Base-by-base conservation (phyloP, 495 filamentous ascomycete genomes). In the Hamigera avellanea region DNA sequence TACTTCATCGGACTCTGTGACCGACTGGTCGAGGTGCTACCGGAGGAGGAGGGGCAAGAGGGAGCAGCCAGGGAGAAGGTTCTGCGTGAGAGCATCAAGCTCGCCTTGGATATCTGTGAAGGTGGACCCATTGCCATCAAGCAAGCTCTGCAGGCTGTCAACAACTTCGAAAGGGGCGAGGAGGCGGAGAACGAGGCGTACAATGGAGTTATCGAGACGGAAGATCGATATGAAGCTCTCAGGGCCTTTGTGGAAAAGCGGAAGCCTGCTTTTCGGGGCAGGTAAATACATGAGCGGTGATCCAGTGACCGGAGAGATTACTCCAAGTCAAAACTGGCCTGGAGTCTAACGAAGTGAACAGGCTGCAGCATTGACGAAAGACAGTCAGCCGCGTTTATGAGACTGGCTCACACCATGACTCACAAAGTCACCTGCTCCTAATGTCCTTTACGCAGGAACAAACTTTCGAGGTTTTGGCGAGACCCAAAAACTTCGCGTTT, bases 191-290 rank as follows among this genome's bases (percentile, higher is more conserved):
- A 81, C 59, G 56, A 62, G 42, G 83, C 80, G 49, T 95, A 95
- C 59, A 73, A 80, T 44, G 61, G 71, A 18, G 86, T 95, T 3
- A 66, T 94, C 18, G 69, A 70, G 43, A 93, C 83, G 6, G 75
- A 86, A 53, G 89, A 96, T 67, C 70, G 87, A 38, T 61, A 79
- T 50, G 89, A 95, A 70, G 89, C 86, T 44, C 62, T 96, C 52
- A 66, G 51, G 43, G 89, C 89, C 21, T 96, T 96, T 66, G 66
- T 64, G 42, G 86, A 94, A 72, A 95, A 93, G 77, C 75, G 89
- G 54, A 87, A 74, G 67, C 86, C 88, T 16, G 70, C 75, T 15
- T 95, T 93, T 49, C 80, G 69, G 48, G 88, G 88, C 9, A 48
- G 59, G 38, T 66, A 25, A 51, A 8, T 3, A 48, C 25, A 29